Evolutionary conservation across 164 flowering plant genomes (phyloP).

Genomic region (Umbilicus rupestris): DNA sequence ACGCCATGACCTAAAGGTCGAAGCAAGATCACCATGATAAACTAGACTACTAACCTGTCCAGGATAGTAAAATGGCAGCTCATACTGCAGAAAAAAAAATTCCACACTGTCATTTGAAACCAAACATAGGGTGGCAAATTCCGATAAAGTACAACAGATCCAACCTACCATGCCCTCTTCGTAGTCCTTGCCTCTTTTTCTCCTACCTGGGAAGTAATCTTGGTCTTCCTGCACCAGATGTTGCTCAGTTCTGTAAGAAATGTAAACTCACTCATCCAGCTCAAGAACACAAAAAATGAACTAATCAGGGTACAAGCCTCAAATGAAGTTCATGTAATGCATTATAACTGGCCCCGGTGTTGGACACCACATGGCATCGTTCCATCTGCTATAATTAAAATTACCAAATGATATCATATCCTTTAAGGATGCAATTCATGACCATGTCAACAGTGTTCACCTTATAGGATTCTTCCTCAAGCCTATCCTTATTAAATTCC

Average conservation of each 20-base stretch:
- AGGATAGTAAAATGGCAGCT: conserved; percentile 92
- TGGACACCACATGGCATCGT: background rate
- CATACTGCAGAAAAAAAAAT: conserved; percentile 57
- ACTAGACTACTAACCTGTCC: conserved; percentile 64
- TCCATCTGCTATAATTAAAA: background rate
- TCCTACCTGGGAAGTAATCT: conserved; percentile 83
- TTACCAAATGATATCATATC: background rate
- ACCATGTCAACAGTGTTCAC: conserved; percentile 16
- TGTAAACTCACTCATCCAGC: background rate
- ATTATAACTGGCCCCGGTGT: too few relatives aligned
- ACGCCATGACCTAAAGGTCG: background rate
- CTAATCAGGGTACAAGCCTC: background rate
- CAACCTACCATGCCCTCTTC: conserved; percentile 74
- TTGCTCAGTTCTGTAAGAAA: background rate
- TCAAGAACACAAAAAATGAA: background rate
- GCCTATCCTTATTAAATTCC: conserved; percentile 57
- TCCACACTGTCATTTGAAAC: background rate
- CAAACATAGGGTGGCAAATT: background rate
- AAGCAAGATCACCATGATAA: background rate
- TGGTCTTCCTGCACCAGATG: conserved; percentile 48
- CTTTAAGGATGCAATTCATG: too few relatives aligned
- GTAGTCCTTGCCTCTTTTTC: conserved; percentile 91
- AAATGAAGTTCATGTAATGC: too few relatives aligned
- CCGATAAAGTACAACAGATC: background rate
- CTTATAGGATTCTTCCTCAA: conserved; percentile 91